Percentiles rank a stretch among this genome's conserved stretches.
Evolutionary conservation across 2,329 filamentous ascomycete genomes (phyloP).

Genomic region (Trichoderma guizhouense): DNA sequence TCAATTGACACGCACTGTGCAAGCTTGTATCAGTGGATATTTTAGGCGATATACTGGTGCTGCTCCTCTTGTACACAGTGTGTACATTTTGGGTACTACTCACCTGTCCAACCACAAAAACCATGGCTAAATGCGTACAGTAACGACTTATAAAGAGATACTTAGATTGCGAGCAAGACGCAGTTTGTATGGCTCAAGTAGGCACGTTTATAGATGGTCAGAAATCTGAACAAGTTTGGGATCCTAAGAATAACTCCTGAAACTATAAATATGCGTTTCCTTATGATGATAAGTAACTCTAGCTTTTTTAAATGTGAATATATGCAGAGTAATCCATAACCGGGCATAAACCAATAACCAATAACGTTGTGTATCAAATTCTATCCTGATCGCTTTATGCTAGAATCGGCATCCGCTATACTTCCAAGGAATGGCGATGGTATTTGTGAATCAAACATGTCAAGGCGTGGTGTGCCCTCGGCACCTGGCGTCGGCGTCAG

Average conservation of each 20-base stretch:
- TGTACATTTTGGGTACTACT: neutral
- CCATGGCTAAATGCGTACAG: neutral
- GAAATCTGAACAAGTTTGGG: neutral
- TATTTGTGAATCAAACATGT: slow-evolving; percentile 10
- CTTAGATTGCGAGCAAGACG: neutral
- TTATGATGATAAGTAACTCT: neutral
- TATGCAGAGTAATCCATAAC: neutral
- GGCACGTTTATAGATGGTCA: neutral
- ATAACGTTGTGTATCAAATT: neutral
- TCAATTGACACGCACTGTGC: neutral
- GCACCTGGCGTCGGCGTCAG: slow-evolving; percentile 61
- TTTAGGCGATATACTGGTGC: neutral
- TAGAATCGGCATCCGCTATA: slow-evolving; percentile 1
- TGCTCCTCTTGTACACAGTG: neutral
- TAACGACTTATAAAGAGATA: neutral
- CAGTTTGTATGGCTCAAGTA: neutral
- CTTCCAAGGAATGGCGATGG: neutral
- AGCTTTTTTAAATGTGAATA: neutral
- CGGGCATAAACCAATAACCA: neutral
- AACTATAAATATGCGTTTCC: neutral
- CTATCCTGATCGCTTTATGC: slow-evolving; percentile 16
- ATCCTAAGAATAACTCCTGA: neutral
- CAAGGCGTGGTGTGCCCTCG: slow-evolving; percentile 38
- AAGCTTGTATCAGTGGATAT: neutral
- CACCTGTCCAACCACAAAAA: neutral